A percentile compares a stretch with the other conserved stretches of the same genome.
These are phyloP conservation scores for Rheum nobile DNA, from an alignment of 148 eudicot genomes.

Conservation along the genomic window DNA sequence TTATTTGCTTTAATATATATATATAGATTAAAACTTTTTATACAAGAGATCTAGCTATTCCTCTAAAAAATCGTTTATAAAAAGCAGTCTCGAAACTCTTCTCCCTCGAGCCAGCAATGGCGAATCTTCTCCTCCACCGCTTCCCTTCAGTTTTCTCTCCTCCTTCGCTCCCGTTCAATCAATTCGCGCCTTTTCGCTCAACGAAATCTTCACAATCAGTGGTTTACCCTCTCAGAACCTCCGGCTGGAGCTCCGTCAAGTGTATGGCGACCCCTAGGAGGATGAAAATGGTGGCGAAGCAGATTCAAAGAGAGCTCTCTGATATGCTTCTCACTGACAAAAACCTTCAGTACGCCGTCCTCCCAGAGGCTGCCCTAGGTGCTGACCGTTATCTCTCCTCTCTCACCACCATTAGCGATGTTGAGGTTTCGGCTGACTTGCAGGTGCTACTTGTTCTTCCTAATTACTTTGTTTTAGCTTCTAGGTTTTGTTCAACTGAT, in stretches of 20 bases:
- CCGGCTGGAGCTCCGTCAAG: conserved; percentile 2
- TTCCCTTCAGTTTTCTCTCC: conserved; percentile 11
- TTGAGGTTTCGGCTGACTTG: conserved; percentile 76
- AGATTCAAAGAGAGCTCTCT: conserved; percentile 73
- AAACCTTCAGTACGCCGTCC: conserved; percentile 61
- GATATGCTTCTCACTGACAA: conserved; percentile 79
- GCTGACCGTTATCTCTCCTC: conserved; percentile 89
- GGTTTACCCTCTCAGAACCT: background rate
- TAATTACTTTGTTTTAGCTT: background rate
- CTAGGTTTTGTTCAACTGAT: background rate
- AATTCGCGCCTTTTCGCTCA: conserved; percentile 7
- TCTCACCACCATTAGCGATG: conserved; percentile 83
- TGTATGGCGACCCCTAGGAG: conserved; percentile 93
- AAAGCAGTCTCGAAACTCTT: background rate
- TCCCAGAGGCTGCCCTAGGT: conserved; percentile 91
- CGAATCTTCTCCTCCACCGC: conserved; percentile 16
- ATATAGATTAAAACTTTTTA: no score
- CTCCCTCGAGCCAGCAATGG: conserved; percentile 7
- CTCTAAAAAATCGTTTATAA: no score
- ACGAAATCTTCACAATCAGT: background rate
- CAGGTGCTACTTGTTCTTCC: conserved; percentile 32
- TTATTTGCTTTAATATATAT: no score
- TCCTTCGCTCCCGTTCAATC: background rate
- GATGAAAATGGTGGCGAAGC: conserved; percentile 86
- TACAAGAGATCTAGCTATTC: no score